Evolutionary conservation across 2,329 filamentous ascomycete genomes (phyloP).

Genomic region (Corynespora cassiicola): DNA sequence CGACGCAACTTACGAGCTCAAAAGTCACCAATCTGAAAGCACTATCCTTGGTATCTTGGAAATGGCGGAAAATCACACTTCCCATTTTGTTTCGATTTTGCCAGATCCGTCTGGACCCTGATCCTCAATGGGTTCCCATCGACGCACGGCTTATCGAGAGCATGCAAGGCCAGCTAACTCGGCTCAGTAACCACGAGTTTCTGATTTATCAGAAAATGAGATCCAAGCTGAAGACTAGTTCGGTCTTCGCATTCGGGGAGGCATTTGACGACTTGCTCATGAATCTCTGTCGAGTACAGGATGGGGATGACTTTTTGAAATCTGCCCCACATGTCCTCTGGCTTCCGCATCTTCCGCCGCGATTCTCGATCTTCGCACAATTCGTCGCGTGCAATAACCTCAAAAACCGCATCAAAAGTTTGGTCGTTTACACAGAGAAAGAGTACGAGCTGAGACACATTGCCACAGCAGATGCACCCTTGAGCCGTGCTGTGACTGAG

Average conservation of each 20-base stretch:
- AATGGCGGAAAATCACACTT: conserved; percentile 37
- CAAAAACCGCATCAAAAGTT: conserved; percentile 51
- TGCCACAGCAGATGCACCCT: conserved; percentile 31
- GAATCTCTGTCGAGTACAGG: conserved; percentile 38
- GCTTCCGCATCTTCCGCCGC: conserved; percentile 37
- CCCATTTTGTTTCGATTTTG: conserved; percentile 41
- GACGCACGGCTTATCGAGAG: conserved; percentile 40
- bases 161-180: conserved; percentile 39
- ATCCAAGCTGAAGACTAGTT: conserved; percentile 41
- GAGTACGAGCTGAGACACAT: conserved; percentile 43
- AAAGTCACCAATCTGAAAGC: conserved; percentile 31
- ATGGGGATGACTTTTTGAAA: conserved; percentile 36
- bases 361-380: conserved; percentile 23
- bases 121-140: conserved; percentile 41
- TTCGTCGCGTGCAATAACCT: conserved; percentile 30
- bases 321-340: conserved; percentile 29
- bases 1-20: conserved; percentile 28
- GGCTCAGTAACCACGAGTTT: conserved; percentile 39
- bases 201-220: conserved; percentile 39
- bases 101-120: conserved; percentile 30
- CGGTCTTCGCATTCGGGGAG: conserved; percentile 32
- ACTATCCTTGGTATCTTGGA: conserved; percentile 39
- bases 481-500: conserved; percentile 59
- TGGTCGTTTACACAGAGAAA: conserved; percentile 54
- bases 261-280: conserved; percentile 40